These are phyloP conservation scores for Apiotrichum porosum DNA, from an alignment of 1,284 basidiomycete genomes.

Conservation along the genomic window DNA sequence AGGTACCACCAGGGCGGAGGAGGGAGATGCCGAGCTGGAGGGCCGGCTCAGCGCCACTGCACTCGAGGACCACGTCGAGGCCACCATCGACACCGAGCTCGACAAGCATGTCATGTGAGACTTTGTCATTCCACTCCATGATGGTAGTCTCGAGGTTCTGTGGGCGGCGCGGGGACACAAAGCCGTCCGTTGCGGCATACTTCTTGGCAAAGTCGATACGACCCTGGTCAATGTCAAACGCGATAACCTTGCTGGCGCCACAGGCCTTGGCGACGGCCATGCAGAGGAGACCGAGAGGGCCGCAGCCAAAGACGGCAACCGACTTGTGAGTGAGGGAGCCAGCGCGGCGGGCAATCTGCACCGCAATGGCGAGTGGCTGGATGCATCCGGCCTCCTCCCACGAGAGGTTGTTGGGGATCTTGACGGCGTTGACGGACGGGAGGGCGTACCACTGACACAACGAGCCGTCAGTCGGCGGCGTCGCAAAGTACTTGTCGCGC, in stretches of 20 bases:
- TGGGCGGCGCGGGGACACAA: background rate
- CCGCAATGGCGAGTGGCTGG: conserved; percentile 74
- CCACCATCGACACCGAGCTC: conserved; percentile 48
- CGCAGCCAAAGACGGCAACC: conserved; percentile 74
- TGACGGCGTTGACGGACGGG: conserved; percentile 12
- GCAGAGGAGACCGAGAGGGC: conserved; percentile 82
- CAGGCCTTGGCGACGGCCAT: conserved; percentile 87
- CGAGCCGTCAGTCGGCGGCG: conserved; percentile 26
- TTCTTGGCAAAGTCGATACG: conserved; percentile 78
- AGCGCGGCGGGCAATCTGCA: conserved; percentile 54
- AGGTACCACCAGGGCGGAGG: conserved; percentile 56
- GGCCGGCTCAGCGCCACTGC: conserved; percentile 58
- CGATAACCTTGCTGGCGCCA: conserved; percentile 70
- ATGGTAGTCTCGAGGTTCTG: conserved; percentile 70
- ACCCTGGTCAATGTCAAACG: conserved; percentile 54
- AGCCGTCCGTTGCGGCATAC: conserved; percentile 60
- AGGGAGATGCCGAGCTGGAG: conserved; percentile 54
- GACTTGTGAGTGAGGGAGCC: conserved; percentile 53
- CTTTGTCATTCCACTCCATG: conserved; percentile 36
- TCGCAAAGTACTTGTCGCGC: conserved; percentile 18
- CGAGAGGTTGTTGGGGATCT: conserved; percentile 11
- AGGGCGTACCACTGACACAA: conserved; percentile 21
- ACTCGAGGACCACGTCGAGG: conserved; percentile 57
- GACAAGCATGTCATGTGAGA: conserved; percentile 44
- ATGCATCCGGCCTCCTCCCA: conserved; percentile 27